Percentiles rank a stretch among this genome's conserved stretches.
phyloP scores from a whole-genome alignment of 2,329 filamentous ascomycete species.

The Zasmidium cellare region DNA sequence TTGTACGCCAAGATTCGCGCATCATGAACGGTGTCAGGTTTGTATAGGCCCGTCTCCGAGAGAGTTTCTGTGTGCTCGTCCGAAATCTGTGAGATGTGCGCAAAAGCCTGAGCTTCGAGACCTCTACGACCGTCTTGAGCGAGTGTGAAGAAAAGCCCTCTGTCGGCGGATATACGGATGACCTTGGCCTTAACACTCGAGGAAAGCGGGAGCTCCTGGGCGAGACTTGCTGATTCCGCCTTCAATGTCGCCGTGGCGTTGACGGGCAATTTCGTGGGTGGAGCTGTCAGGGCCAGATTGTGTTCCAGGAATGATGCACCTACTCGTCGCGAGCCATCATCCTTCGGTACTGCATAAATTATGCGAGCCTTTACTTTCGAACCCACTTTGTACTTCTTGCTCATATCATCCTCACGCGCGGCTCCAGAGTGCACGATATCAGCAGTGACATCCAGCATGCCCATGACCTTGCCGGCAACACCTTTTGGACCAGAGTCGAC shows the following conservation, averaged over 20 bases:
- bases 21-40: conserved; percentile 73
- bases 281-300: conserved; percentile 63
- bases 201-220: conserved; percentile 66
- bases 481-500: conserved; percentile 73
- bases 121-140: conserved; percentile 8
- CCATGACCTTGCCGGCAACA: conserved; percentile 88
- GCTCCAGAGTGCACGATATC: conserved; percentile 86
- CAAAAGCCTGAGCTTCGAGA: conserved; percentile 58
- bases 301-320: conserved; percentile 89
- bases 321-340: conserved; percentile 73
- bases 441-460: conserved; percentile 84
- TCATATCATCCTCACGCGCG: conserved; percentile 66
- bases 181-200: conserved; percentile 77
- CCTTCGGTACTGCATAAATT: conserved; percentile 80
- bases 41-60: conserved; percentile 75
- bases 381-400: conserved; percentile 77
- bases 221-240: conserved; percentile 25
- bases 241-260: conserved; percentile 30
- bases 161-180: conserved; percentile 72
- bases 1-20: conserved; percentile 86
- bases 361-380: conserved; percentile 83
- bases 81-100: conserved; percentile 89
- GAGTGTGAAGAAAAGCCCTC: conserved; percentile 79
- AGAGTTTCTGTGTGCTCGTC: conserved; percentile 86
- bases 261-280: conserved; percentile 38